Evolutionary conservation across 2,329 filamentous ascomycete species (phyloP).

Genomic region (Proliferodiscus dingleyae): DNA sequence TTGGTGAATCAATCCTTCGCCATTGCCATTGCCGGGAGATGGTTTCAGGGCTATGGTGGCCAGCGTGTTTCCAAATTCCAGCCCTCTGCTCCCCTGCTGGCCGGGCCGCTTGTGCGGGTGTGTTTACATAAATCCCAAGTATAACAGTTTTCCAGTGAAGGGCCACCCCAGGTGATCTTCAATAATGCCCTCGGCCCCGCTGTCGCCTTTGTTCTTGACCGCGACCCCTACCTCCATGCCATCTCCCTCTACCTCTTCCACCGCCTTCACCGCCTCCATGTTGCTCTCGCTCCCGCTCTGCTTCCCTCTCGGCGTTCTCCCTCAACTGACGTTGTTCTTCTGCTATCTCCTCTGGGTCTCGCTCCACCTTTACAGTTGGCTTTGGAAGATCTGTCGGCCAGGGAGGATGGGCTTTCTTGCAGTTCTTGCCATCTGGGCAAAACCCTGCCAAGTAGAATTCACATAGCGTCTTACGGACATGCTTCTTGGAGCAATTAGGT

Average conservation of each 20-base stretch:
- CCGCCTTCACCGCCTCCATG: slow-evolving; percentile 27
- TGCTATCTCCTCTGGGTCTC: slow-evolving; percentile 48
- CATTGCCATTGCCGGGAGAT: no score
- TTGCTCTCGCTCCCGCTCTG: slow-evolving; percentile 38
- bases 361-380: slow-evolving; percentile 65
- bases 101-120: background rate
- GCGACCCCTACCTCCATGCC: slow-evolving; percentile 27
- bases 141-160: background rate
- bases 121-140: background rate
- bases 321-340: slow-evolving; percentile 55
- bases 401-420: slow-evolving; percentile 75
- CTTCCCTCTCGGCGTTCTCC: slow-evolving; percentile 48
- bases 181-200: slow-evolving; percentile 25
- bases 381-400: slow-evolving; percentile 71
- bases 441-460: slow-evolving; percentile 88
- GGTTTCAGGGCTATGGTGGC: no score
- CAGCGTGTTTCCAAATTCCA: background rate
- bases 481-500: slow-evolving; percentile 80
- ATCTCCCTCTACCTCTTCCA: slow-evolving; percentile 25
- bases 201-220: slow-evolving; percentile 18
- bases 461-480: slow-evolving; percentile 78
- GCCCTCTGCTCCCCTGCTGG: background rate
- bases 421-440: slow-evolving; percentile 77
- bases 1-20: no score
- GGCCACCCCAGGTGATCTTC: slow-evolving; percentile 5